Conservation (phyloP, 2,329 filamentous ascomycete genomes). For the Periconia digitata region DNA sequence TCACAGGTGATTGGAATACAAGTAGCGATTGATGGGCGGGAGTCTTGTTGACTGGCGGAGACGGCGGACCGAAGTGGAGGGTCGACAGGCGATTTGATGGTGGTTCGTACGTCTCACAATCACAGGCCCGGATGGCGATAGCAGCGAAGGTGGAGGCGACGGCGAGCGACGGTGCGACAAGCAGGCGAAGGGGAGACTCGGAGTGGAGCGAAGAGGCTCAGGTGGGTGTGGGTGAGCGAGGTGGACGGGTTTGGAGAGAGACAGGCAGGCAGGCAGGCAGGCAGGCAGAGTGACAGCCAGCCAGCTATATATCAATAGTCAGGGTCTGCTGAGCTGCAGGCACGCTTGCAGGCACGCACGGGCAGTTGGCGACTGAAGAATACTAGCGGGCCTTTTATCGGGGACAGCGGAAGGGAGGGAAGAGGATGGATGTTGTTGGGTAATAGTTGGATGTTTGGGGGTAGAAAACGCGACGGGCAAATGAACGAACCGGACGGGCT, state of each 20-base stretch:
- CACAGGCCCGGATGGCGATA: not conserved
- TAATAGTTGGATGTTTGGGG: not conserved
- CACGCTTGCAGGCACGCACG: slow-evolving; percentile 2
- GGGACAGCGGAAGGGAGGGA: not conserved
- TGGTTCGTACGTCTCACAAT: not conserved
- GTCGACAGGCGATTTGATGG: not conserved
- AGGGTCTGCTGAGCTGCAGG: slow-evolving; percentile 10
- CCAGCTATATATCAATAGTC: slow-evolving; percentile 24
- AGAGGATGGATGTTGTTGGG: not conserved
- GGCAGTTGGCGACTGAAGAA: not conserved
- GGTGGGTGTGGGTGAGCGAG: too few relatives aligned
- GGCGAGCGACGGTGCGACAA: not conserved
- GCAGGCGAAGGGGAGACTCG: slow-evolving; percentile 6
- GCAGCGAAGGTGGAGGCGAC: not conserved
- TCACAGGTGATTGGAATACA: not conserved
- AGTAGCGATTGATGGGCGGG: not conserved
- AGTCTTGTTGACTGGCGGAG: not conserved
- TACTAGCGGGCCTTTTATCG: slow-evolving; percentile 1
- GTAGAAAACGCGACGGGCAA: not conserved
- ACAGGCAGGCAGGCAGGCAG: slow-evolving; percentile 6
- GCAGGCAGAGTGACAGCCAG: slow-evolving; percentile 8
- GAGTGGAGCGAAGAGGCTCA: slow-evolving; percentile 4
- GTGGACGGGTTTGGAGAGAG: not conserved
- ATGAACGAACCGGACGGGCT: not conserved
- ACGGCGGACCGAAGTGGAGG: not conserved